Percentiles rank a stretch among this genome's conserved stretches.
phyloP scores from a whole-genome alignment of 2,329 filamentous ascomycete genomes.

The Chrysosporium keratinophilum region DNA sequence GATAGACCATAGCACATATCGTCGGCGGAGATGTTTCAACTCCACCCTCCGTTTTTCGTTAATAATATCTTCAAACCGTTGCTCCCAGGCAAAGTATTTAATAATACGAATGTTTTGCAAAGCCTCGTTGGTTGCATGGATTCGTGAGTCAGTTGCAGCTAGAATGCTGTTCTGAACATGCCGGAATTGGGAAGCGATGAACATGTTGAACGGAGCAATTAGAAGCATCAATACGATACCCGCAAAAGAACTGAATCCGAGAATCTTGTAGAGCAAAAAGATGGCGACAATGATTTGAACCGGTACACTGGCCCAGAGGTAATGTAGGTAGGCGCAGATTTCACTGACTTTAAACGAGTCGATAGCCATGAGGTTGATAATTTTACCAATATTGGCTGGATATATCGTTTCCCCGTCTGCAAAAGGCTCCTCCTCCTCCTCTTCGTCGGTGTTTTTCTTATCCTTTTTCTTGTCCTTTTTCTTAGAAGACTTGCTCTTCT shows the following conservation, averaged over 20 bases:
- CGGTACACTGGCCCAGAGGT: conserved; percentile 83
- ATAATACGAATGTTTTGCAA: conserved; percentile 97
- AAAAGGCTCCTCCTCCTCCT: conserved; percentile 24
- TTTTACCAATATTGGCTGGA: conserved; percentile 89
- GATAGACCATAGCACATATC: conserved; percentile 83
- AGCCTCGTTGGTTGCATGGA: conserved; percentile 93
- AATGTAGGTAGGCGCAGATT: conserved; percentile 88
- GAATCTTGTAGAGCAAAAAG: conserved; percentile 71
- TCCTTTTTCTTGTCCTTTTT: conserved; percentile 22
- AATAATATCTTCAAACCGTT: conserved; percentile 74
- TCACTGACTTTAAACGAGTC: conserved; percentile 98
- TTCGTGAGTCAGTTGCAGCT: conserved; percentile 85
- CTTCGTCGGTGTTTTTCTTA: conserved; percentile 25
- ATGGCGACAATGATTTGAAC: conserved; percentile 78
- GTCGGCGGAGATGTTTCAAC: conserved; percentile 63
- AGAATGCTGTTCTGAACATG: conserved; percentile 83
- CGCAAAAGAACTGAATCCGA: conserved; percentile 87
- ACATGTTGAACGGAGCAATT: conserved; percentile 81
- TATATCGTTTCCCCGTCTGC: conserved; percentile 42
- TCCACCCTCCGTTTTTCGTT: conserved; percentile 78
- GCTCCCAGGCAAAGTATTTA: conserved; percentile 98
- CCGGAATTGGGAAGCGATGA: conserved; percentile 75
- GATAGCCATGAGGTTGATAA: conserved; percentile 98
- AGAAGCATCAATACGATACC: conserved; percentile 84
- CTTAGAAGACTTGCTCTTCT: conserved; percentile 27